Base-by-base conservation (phyloP, 2,329 filamentous ascomycete genomes). In the Cytospora chrysosperma region DNA sequence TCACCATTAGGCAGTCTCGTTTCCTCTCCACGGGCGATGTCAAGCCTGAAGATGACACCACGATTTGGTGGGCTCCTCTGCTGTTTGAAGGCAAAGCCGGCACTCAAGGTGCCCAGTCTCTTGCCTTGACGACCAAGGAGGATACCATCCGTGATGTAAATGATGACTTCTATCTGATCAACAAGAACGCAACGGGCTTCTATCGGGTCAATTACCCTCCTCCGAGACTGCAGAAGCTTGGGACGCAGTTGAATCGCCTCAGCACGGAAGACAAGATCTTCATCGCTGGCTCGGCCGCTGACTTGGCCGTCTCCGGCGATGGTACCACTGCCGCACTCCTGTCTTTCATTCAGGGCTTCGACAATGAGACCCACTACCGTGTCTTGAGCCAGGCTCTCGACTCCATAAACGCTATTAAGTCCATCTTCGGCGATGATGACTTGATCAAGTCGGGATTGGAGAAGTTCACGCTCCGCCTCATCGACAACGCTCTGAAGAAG, bases 31-130 rank as follows among this genome's bases (percentile, higher is more conserved):
- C 92, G 4, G 95, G 95, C 12, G 94, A 98, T 73, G 91, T 93
- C 62, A 92, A 93, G 79, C 82, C 92, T 1, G 91, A 96, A 72
- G 95, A 99, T 69, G 93, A 99, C 72, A 82, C 90, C 71, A 97
- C 93, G 3, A 88, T 87, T 24, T 99, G 95, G 95, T 99, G 95
- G 94, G 86, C 98, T 65, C 95, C 95, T 19, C 84, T 99, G 34
- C 90, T 90, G 17, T 81, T 99, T 30, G 90, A 93, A 75, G 90
- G 92, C 59, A 92, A 92, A 71, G 79, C 83, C 43, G 83, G 88
- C 26, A 79, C 88, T 34, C 78, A 86, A 37, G 85, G 84, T 9
- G 80, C 89, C 59, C 81, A 88, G 63, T 80, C 85, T 24, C 81
- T 88, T 43, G 88, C 91, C 58, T 81, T 99, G 52, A 90, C 88